A percentile compares a stretch with the other conserved stretches of the same genome.
Conservation (phyloP, 1,139 yeast genomes). For the Groenewaldozyma sp. region DNA sequence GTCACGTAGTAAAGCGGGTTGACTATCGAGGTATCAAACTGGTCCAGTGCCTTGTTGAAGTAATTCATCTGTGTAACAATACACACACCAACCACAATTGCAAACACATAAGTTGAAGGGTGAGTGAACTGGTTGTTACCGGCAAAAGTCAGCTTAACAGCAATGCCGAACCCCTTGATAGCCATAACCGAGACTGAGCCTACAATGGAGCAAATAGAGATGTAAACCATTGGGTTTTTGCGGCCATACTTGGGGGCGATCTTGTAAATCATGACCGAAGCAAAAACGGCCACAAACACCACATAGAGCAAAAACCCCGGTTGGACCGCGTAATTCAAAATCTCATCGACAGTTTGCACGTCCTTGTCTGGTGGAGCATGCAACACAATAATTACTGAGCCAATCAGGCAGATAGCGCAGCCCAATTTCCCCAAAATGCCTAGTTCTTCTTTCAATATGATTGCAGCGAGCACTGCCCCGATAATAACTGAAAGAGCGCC, state of each 20-base stretch:
- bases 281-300: constrained; percentile 50
- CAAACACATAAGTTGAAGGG: constrained; percentile 73
- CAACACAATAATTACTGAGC: constrained; percentile 79
- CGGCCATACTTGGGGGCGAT: constrained; percentile 77
- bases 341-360: constrained; percentile 81
- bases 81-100: constrained; percentile 69
- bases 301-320: constrained; percentile 74
- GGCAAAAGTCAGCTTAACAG: constrained; percentile 69
- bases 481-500: constrained; percentile 88
- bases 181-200: constrained; percentile 91
- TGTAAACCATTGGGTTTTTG: constrained; percentile 80
- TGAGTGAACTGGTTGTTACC: constrained; percentile 91
- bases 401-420: constrained; percentile 82
- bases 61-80: constrained; percentile 89
- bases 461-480: constrained; percentile 78
- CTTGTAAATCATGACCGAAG: constrained; percentile 70
- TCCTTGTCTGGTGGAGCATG: constrained; percentile 95
- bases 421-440: constrained; percentile 92
- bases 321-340: constrained; percentile 65
- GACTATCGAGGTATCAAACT: constrained; percentile 85
- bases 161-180: constrained; percentile 89
- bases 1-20: constrained; percentile 88
- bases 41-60: constrained; percentile 88
- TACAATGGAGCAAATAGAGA: constrained; percentile 81
- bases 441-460: constrained; percentile 75